A percentile compares a stretch with the other conserved stretches of the same genome.
Conservation (phyloP, 345 rosid genomes). For the Eucalyptus sideroxylon region DNA sequence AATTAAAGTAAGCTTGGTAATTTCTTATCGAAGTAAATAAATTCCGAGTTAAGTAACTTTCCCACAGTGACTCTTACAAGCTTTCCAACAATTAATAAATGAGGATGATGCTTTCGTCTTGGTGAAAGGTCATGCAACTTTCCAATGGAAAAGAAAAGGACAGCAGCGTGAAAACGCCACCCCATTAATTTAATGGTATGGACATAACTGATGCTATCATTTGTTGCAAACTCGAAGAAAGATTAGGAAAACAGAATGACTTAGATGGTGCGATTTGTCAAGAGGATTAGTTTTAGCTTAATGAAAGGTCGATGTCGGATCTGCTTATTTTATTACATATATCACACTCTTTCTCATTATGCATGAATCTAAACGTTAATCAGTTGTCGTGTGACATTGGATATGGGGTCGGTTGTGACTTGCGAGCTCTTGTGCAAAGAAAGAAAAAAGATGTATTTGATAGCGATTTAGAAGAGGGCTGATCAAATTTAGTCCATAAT, state of each 20-base stretch:
- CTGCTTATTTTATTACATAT: neutral
- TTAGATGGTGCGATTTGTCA: neutral
- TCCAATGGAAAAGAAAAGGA: neutral
- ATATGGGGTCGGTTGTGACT: too few relatives aligned
- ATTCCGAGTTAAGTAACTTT: too few relatives aligned
- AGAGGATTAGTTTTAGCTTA: neutral
- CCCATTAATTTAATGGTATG: neutral
- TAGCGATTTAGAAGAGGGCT: neutral
- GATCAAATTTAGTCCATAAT: neutral
- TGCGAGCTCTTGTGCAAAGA: neutral
- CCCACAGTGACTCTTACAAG: rapidly evolving
- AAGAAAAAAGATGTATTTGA: neutral
- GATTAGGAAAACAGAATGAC: neutral
- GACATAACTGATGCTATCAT: neutral
- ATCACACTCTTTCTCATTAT: neutral
- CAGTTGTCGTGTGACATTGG: too few relatives aligned
- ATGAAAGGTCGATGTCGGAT: neutral
- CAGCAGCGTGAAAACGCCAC: neutral
- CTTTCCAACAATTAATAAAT: too few relatives aligned
- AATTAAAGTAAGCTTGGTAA: neutral
- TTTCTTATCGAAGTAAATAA: neutral
- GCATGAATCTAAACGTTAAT: neutral
- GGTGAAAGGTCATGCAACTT: neutral
- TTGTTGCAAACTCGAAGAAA: neutral
- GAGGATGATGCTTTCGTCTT: neutral